These are phyloP conservation scores for Aspergillus pseudoglaucus DNA, from an alignment of 2,329 filamentous ascomycete genomes.

Conservation along the genomic window DNA sequence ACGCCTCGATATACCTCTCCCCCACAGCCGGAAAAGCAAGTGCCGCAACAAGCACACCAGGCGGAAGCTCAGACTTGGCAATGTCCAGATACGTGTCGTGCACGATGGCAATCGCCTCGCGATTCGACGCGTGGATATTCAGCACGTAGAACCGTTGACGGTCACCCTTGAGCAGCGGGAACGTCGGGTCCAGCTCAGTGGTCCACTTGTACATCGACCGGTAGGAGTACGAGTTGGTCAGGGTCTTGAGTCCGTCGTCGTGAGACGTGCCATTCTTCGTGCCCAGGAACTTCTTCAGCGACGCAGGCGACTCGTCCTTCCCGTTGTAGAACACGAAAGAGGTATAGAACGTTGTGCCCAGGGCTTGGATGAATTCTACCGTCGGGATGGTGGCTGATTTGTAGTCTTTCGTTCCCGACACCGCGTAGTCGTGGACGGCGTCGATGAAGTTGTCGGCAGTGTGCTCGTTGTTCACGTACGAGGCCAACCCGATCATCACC, in stretches of 20 bases:
- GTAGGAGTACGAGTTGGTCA: not conserved
- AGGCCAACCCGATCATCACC: not conserved
- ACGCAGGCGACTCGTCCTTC: not conserved
- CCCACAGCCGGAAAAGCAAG: constrained; percentile 3
- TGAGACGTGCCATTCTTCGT: not conserved
- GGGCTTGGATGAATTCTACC: not conserved
- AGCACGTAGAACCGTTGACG: not conserved
- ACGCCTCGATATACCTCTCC: constrained; percentile 2
- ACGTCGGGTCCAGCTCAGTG: not conserved
- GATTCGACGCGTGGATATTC: not conserved
- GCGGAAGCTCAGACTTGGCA: not conserved
- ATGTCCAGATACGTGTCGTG: not conserved
- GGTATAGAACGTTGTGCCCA: not conserved
- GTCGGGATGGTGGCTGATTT: not conserved
- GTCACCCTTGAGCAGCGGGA: not conserved
- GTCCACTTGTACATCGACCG: not conserved
- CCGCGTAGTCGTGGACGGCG: not conserved
- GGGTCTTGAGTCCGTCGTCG: not conserved
- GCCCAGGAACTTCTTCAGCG: not conserved
- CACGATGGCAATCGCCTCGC: not conserved
- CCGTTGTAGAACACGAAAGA: not conserved
- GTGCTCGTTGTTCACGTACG: not conserved
- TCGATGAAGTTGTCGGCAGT: not conserved
- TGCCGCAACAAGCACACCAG: not conserved
- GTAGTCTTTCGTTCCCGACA: not conserved